phyloP scores from a whole-genome alignment of 495 filamentous ascomycete species.

The Beverwykella pulmonaria region DNA sequence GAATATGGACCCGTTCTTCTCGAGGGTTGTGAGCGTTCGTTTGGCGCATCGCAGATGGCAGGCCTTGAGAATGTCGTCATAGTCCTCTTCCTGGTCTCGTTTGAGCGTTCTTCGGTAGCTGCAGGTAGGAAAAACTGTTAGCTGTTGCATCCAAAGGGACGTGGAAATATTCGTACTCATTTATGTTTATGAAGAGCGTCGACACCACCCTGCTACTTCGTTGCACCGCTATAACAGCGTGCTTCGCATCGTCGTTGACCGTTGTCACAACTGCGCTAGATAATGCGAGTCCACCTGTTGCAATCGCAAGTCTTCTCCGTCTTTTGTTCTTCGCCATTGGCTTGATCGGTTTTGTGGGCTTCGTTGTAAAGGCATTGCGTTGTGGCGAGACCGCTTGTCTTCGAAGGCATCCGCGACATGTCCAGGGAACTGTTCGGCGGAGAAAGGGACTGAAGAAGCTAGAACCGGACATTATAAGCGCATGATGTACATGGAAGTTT shows the following conservation, averaged over 20 bases:
- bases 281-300: slow-evolving; percentile 57
- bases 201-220: slow-evolving; percentile 79
- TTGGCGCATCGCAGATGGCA: slow-evolving; percentile 94
- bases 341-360: slow-evolving; percentile 3
- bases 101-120: slow-evolving; percentile 61
- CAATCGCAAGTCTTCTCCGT: slow-evolving; percentile 47
- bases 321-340: slow-evolving; percentile 12
- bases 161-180: slow-evolving; percentile 67
- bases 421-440: slow-evolving; percentile 33
- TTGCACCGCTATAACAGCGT: slow-evolving; percentile 71
- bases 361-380: slow-evolving; percentile 28
- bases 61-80: slow-evolving; percentile 66
- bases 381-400: slow-evolving; percentile 25
- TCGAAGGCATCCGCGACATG: slow-evolving; percentile 35
- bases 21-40: slow-evolving; percentile 80
- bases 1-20: slow-evolving; percentile 96
- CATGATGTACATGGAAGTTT: slow-evolving; percentile 24
- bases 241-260: slow-evolving; percentile 71
- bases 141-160: neutral
- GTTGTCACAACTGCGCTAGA: slow-evolving; percentile 63
- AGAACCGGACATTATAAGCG: slow-evolving; percentile 31
- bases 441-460: slow-evolving; percentile 21
- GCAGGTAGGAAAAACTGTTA: neutral
- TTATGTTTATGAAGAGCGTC: slow-evolving; percentile 77
- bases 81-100: slow-evolving; percentile 61